phyloP scores from a whole-genome alignment of 2,329 filamentous ascomycete species.

The Dendrostoma leiphaemia region DNA sequence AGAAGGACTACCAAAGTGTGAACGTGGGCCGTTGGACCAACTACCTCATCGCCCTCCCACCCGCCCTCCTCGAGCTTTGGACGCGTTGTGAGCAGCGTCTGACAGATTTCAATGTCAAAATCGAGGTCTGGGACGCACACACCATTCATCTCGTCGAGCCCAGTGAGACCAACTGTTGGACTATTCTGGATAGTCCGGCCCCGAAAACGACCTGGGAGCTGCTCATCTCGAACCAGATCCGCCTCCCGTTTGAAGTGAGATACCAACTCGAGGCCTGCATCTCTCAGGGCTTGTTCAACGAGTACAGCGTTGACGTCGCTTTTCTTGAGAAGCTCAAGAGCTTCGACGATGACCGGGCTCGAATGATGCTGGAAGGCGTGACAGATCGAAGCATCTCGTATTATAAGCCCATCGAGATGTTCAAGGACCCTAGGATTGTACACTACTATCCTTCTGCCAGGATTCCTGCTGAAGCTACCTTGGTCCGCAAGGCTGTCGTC shows the following conservation, averaged over 20 bases:
- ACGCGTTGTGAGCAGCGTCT: slow-evolving; percentile 52
- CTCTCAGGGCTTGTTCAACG: slow-evolving; percentile 74
- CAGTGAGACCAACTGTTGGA: slow-evolving; percentile 7
- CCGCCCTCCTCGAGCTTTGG: slow-evolving; percentile 32
- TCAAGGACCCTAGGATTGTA: slow-evolving; percentile 52
- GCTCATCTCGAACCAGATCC: slow-evolving; percentile 33
- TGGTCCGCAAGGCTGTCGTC: slow-evolving; percentile 73
- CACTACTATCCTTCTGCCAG: slow-evolving; percentile 43
- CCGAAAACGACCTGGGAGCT: slow-evolving; percentile 23
- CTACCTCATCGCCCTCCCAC: slow-evolving; percentile 45
- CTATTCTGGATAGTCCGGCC: slow-evolving; percentile 6
- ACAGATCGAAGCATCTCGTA: slow-evolving; percentile 61
- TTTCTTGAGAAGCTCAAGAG: slow-evolving; percentile 65
- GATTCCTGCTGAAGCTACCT: slow-evolving; percentile 70
- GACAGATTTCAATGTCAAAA: slow-evolving; percentile 69
- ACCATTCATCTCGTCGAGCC: slow-evolving; percentile 12
- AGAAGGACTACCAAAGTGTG: slow-evolving; percentile 37
- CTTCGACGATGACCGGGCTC: slow-evolving; percentile 47
- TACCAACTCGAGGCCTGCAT: slow-evolving; percentile 94
- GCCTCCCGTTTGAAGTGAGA: slow-evolving; percentile 68
- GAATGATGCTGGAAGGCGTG: slow-evolving; percentile 70
- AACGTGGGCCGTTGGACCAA: slow-evolving; percentile 59
- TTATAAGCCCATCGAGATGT: slow-evolving; percentile 71
- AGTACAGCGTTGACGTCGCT: slow-evolving; percentile 65
- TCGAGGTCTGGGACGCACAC: background rate